These are phyloP conservation scores for Acacia confusa DNA, from an alignment of 306 rosid genomes.

Conservation along the genomic window DNA sequence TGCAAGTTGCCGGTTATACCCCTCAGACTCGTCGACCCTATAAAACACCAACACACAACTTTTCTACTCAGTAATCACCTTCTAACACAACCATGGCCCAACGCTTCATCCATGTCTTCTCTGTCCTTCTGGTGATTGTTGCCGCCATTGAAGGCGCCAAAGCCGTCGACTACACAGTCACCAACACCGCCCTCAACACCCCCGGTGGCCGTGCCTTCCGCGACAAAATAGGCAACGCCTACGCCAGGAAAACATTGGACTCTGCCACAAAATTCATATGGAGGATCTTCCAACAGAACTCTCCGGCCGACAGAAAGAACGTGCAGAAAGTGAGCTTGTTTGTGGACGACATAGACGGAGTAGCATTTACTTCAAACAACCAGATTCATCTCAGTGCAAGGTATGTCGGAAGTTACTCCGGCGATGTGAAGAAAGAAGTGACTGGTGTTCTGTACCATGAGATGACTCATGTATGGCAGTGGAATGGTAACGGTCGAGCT, in stretches of 20 bases:
- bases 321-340: slow-evolving; percentile 29
- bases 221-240: background rate
- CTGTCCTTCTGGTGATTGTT: background rate
- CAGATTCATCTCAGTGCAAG: slow-evolving; percentile 32
- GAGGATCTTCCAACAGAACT: slow-evolving; percentile 17
- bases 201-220: background rate
- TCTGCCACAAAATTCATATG: background rate
- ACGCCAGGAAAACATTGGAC: background rate
- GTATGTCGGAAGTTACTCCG: slow-evolving; percentile 12
- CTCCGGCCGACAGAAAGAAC: slow-evolving; percentile 20
- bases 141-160: background rate
- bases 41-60: background rate
- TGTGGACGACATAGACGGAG: slow-evolving; percentile 30
- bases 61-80: background rate
- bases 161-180: slow-evolving; percentile 42
- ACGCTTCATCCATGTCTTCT: background rate
- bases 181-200: slow-evolving; percentile 23
- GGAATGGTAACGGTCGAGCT: slow-evolving; percentile 29
- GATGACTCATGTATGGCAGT: slow-evolving; percentile 39
- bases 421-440: slow-evolving; percentile 29
- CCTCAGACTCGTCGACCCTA: background rate
- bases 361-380: slow-evolving; percentile 28
- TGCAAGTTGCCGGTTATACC: background rate
- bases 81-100: background rate
- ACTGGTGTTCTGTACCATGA: slow-evolving; percentile 44